Base-by-base conservation (phyloP, 2,329 filamentous ascomycete species). In the Immersiporthe knoxdaviesiana region DNA sequence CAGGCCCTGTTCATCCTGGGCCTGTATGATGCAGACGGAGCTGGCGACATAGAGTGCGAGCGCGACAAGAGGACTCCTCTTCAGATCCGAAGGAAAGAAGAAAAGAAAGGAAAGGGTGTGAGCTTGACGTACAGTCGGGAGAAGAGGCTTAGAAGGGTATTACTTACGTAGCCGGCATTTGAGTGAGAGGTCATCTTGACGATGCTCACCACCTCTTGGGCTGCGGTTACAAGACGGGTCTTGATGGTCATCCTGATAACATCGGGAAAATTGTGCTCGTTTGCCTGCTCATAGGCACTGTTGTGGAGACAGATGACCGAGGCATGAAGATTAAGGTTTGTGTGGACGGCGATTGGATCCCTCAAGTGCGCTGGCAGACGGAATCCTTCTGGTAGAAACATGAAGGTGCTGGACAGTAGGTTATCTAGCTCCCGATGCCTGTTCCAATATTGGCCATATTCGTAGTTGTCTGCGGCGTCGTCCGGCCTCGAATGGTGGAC, bases 281-380 rank as follows among this genome's bases (percentile, higher is more conserved):
- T 91, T 0, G 91, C 91, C 76, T 92, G 94, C 79, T 94, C 93
- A 11, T 96, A 90, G 1, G 94, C 94, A 1, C 93, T 92, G 78
- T 97, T 93, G 76, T 97, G 94, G 6, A 97, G 83, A 77, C 93
- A 97, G 66, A 97, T 97, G 11, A 92, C 88, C 1, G 92, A 91
- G 0, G 94, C 93, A 75, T 97, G 94, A 2, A 97, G 87, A 75
- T 92, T 94, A 83, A 97, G 91, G 72, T 97, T 97, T 64, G 90
- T 84, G 76, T 97, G 94, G 0, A 97, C 86, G 8, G 93, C 88
- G 60, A 92, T 90, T 0, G 91, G 85, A 73, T 97, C 88, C 52
- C 85, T 83, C 65, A 92, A 81, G 16, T 90, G 90, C 35, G 83
- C 80, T 0, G 94, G 93, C 32, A 97, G 80, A 47, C 92, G 88